Conservation (phyloP, 1,284 basidiomycete genomes). For the Ceratobasidium sp. region DNA sequence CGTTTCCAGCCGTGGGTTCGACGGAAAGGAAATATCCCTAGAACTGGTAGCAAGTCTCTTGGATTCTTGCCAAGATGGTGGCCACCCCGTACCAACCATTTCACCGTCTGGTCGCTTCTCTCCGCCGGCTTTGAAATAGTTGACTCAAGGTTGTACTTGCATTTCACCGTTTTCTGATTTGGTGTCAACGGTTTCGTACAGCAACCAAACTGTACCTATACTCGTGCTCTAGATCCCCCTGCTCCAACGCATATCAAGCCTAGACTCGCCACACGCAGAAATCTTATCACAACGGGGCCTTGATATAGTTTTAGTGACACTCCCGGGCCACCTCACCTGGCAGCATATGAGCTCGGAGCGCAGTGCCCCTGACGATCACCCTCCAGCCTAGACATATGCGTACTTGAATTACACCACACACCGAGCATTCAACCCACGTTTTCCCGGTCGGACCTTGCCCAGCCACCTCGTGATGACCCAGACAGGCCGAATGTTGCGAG, state of each 20-base stretch:
- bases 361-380: slow-evolving; percentile 19
- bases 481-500: background rate
- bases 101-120: background rate
- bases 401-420: no score
- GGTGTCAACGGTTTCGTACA: background rate
- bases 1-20: background rate
- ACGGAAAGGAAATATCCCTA: no score
- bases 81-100: slow-evolving; percentile 2
- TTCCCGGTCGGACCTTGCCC: background rate
- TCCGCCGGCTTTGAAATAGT: slow-evolving; percentile 11
- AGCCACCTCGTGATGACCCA: background rate
- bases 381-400: background rate
- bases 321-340: background rate
- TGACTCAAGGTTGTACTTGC: background rate
- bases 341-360: slow-evolving; percentile 17
- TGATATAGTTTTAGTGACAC: background rate
- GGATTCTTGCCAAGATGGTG: background rate
- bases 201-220: background rate
- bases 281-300: background rate
- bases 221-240: background rate
- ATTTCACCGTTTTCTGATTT: no score
- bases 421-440: background rate
- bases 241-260: background rate
- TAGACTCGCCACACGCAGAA: background rate
- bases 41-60: background rate